Evolutionary conservation across 148 eudicot species (phyloP).

Genomic region (Nepenthes mirabilis): DNA sequence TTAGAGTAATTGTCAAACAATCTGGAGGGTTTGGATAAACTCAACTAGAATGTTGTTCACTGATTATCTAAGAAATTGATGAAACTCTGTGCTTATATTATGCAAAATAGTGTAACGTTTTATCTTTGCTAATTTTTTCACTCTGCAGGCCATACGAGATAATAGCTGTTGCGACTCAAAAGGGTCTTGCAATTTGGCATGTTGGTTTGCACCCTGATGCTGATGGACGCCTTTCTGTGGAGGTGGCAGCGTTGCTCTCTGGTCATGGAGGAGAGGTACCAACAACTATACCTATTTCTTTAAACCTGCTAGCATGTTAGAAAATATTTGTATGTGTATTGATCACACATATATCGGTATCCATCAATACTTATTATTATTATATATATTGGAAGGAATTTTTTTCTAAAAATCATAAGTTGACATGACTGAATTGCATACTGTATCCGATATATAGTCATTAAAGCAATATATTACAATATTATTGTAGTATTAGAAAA

Average conservation of each 20-base stretch:
- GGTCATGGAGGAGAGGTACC: constrained; percentile 72
- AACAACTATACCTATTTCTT: background rate
- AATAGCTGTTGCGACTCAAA: constrained; percentile 66
- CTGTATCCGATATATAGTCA: too few relatives aligned
- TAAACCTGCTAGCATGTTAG: background rate
- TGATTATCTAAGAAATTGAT: background rate
- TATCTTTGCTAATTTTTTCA: background rate
- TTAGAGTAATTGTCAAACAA: too few relatives aligned
- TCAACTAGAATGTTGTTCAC: background rate
- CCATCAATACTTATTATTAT: too few relatives aligned
- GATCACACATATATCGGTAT: too few relatives aligned
- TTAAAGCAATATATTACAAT: too few relatives aligned
- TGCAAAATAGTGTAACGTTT: background rate
- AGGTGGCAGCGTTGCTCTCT: constrained; percentile 52
- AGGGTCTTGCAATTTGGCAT: constrained; percentile 88
- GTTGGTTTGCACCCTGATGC: constrained; percentile 65
- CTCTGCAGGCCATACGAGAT: constrained; percentile 69
- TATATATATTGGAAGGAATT: too few relatives aligned
- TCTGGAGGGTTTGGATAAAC: too few relatives aligned
- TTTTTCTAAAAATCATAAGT: too few relatives aligned
- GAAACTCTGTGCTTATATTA: too few relatives aligned
- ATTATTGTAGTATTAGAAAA: too few relatives aligned
- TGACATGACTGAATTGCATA: too few relatives aligned
- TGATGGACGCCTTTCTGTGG: constrained; percentile 73
- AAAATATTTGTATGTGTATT: too few relatives aligned